Conservation (phyloP, 495 filamentous ascomycete genomes). For the Aspergillus heteromorphus region DNA sequence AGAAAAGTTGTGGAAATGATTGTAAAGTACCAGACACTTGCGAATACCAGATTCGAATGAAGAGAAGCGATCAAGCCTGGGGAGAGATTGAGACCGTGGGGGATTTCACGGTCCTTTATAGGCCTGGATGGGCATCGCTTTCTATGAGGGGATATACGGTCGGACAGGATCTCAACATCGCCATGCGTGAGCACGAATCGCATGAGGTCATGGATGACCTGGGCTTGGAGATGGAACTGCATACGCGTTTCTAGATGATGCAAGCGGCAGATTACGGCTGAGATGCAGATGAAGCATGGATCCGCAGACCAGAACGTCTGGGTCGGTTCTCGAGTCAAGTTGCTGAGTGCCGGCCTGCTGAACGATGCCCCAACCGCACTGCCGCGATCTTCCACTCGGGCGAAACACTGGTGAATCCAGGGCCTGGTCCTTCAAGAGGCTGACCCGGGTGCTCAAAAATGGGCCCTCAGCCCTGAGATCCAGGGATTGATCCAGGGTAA, state of each 20-base stretch:
- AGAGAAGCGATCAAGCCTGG: neutral
- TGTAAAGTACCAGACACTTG: neutral
- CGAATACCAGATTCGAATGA: neutral
- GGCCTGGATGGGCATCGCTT: neutral
- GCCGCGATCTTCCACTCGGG: neutral
- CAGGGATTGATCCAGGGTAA: neutral
- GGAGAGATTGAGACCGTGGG: slow-evolving; percentile 10
- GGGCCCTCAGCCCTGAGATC: neutral
- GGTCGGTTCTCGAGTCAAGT: neutral
- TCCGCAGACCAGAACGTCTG: neutral
- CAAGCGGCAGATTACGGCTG: neutral
- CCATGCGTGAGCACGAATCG: neutral
- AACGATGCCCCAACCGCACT: neutral
- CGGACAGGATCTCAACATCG: neutral
- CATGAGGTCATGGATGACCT: neutral
- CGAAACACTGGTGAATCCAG: neutral
- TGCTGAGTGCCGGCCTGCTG: neutral
- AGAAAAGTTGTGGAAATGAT: neutral
- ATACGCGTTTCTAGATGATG: neutral
- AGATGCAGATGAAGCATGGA: neutral
- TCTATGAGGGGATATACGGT: neutral
- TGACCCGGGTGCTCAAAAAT: neutral
- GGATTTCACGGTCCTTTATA: slow-evolving; percentile 23
- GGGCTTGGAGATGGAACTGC: neutral
- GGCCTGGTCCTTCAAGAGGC: neutral